phyloP scores from a whole-genome alignment of 495 filamentous ascomycete species.

The Cladorrhinum samala region DNA sequence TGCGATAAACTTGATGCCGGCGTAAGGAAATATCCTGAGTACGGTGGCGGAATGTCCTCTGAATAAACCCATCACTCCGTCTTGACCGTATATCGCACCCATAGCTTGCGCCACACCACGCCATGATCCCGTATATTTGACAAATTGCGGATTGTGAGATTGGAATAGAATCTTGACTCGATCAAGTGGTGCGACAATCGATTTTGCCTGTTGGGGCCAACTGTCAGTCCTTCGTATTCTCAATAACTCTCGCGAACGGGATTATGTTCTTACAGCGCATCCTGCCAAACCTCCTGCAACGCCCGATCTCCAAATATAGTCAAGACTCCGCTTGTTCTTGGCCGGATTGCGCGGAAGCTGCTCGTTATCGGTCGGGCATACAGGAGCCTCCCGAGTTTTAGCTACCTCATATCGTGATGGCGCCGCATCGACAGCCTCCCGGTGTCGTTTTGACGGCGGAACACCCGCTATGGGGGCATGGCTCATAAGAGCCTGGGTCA shows the following conservation, averaged over 20 bases:
- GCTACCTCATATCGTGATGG: constrained; percentile 12
- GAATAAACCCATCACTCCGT: constrained; percentile 73
- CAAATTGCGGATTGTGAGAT: constrained; percentile 85
- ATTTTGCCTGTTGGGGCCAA: constrained; percentile 98
- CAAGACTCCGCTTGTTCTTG: constrained; percentile 62
- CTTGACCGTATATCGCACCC: constrained; percentile 68
- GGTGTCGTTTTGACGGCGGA: constrained; percentile 31
- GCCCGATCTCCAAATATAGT: constrained; percentile 76
- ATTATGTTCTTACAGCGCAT: too few species aligned
- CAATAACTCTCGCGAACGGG: too few species aligned
- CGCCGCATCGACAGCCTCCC: constrained; percentile 24
- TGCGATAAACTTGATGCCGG: constrained; percentile 92
- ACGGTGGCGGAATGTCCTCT: constrained; percentile 92
- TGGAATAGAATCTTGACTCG: constrained; percentile 99
- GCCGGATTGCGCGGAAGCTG: constrained; percentile 27
- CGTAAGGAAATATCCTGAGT: constrained; percentile 94
- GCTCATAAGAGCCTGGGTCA: constrained; percentile 44
- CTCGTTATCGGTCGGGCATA: constrained; percentile 35
- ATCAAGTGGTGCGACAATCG: constrained; percentile 89
- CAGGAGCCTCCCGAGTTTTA: constrained; percentile 15
- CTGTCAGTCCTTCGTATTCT: too few species aligned
- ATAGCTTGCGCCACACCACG: constrained; percentile 70
- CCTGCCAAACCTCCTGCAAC: constrained; percentile 85
- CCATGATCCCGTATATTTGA: constrained; percentile 87
- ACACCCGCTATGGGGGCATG: constrained; percentile 44